phyloP scores from a whole-genome alignment of 441 rosid genomes.

The Gossypium davidsonii region DNA sequence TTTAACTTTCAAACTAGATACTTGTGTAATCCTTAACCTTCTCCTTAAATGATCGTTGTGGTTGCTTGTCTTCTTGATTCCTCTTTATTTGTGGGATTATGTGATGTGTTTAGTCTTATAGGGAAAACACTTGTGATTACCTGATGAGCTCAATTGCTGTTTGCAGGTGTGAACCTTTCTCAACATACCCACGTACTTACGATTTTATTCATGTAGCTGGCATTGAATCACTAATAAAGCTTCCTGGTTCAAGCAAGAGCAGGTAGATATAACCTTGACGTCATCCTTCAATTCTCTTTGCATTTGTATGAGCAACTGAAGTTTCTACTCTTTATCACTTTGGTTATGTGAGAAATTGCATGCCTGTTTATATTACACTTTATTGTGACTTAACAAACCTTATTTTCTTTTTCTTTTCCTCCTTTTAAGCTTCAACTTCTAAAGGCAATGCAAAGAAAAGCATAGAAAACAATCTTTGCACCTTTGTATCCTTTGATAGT shows the following conservation, averaged over 20 bases:
- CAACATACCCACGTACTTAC: constrained; percentile 91
- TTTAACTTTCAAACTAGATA: background rate
- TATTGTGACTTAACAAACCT: background rate
- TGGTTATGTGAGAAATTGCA: constrained; percentile 3
- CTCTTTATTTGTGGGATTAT: background rate
- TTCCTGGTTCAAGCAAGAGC: constrained; percentile 46
- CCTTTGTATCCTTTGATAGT: background rate
- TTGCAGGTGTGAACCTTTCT: constrained; percentile 96
- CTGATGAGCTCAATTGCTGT: constrained; percentile 17
- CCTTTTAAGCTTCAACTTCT: background rate
- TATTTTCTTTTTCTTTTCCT: background rate
- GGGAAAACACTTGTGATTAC: background rate
- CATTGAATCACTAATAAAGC: constrained; percentile 66
- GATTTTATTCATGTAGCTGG: constrained; percentile 67
- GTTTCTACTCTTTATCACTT: background rate
- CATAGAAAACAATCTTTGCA: background rate
- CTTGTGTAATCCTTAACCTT: background rate
- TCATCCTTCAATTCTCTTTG: constrained; percentile 9
- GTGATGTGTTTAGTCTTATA: background rate
- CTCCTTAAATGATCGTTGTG: background rate
- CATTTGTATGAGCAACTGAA: background rate
- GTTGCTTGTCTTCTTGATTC: background rate
- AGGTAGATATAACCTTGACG: constrained; percentile 38
- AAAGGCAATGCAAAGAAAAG: background rate
- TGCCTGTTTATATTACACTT: background rate